Evolutionary conservation across 2,329 filamentous ascomycete species (phyloP).

Genomic region (Phoma sp.): DNA sequence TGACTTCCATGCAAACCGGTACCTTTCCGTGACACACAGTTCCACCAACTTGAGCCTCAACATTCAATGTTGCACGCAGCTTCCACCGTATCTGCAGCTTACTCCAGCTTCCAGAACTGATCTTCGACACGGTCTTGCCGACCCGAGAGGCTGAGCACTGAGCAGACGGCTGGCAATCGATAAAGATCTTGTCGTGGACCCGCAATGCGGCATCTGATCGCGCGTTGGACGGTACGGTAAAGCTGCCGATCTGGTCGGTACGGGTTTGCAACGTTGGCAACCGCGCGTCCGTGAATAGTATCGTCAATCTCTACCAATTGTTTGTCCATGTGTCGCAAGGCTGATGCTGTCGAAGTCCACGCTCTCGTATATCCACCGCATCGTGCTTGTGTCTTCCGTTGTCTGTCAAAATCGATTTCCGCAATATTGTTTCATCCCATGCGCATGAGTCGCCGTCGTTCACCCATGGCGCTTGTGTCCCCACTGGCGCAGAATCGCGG

Average conservation of each 20-base stretch:
- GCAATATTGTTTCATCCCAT: conserved; percentile 12
- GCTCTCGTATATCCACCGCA: conserved; percentile 2
- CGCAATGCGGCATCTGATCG: conserved; percentile 19
- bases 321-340: conserved; percentile 5
- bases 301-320: conserved; percentile 4
- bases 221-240: not conserved
- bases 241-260: conserved; percentile 20
- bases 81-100: conserved; percentile 5
- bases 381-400: not conserved
- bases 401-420: conserved; percentile 5
- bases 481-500: conserved; percentile 7
- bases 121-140: conserved; percentile 2
- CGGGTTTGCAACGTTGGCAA: conserved; percentile 2
- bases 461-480: conserved; percentile 4
- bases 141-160: conserved; percentile 17
- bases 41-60: conserved; percentile 23
- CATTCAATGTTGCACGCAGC: conserved; percentile 4
- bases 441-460: conserved; percentile 14
- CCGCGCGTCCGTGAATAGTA: conserved; percentile 13
- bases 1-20: conserved; percentile 3
- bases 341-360: conserved; percentile 1
- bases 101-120: conserved; percentile 13
- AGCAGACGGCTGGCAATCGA: conserved; percentile 27
- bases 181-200: conserved; percentile 16
- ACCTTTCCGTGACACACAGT: conserved; percentile 9